A percentile compares a stretch with the other conserved stretches of the same genome.
Conservation (phyloP, 2,329 filamentous ascomycete genomes). For the Diaporthe vaccinii region DNA sequence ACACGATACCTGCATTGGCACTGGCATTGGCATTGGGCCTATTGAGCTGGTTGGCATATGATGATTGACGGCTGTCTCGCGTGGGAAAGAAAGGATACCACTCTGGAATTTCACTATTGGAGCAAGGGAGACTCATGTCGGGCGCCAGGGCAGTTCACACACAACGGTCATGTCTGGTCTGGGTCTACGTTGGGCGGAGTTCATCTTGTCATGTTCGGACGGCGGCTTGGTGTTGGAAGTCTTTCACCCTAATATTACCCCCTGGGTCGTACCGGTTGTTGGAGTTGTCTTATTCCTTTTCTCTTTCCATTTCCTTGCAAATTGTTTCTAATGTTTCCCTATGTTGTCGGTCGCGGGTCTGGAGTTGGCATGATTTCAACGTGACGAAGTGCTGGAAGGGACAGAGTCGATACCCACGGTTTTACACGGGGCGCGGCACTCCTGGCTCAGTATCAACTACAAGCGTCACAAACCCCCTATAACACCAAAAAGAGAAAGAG, state of each 20-base stretch:
- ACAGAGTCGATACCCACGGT: constrained; percentile 34
- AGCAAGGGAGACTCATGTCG: constrained; percentile 40
- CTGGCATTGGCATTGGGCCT: constrained; percentile 41
- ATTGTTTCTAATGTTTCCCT: constrained; percentile 6
- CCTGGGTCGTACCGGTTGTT: constrained; percentile 16
- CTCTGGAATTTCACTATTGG: constrained; percentile 30
- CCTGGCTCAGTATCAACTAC: constrained; percentile 34
- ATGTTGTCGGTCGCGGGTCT: constrained; percentile 21
- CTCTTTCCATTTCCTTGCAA: background rate
- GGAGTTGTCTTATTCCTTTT: constrained; percentile 24
- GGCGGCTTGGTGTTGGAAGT: constrained; percentile 35
- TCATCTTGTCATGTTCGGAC: constrained; percentile 34
- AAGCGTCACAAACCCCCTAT: constrained; percentile 11
- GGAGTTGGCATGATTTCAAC: constrained; percentile 30
- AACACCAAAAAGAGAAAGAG: constrained; percentile 33
- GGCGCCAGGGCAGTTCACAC: constrained; percentile 37
- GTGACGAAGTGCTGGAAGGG: constrained; percentile 32
- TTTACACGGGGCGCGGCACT: constrained; percentile 29
- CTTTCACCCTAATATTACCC: constrained; percentile 34
- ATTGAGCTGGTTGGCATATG: constrained; percentile 36
- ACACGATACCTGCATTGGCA: constrained; percentile 43
- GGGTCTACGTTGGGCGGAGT: constrained; percentile 39
- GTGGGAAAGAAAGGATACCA: constrained; percentile 38
- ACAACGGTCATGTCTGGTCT: constrained; percentile 39
- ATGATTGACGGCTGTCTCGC: constrained; percentile 37